Percentiles rank a stretch among this genome's conserved stretches.
These are phyloP conservation scores for Cochlearia excelsa DNA, from an alignment of 345 rosid species.

Conservation along the genomic window DNA sequence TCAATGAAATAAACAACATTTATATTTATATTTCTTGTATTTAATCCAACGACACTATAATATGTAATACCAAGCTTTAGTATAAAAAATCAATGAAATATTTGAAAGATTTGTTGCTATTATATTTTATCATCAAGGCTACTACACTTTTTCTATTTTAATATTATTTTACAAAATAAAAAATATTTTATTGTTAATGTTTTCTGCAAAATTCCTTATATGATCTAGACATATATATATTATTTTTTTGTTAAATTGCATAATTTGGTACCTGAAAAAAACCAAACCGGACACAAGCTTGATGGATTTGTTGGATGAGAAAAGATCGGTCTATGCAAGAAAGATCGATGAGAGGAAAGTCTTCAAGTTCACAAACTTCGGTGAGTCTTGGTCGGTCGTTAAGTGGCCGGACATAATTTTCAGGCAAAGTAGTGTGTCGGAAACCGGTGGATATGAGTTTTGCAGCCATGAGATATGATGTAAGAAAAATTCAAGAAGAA, in stretches of 20 bases:
- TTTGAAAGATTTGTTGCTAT: too few species aligned
- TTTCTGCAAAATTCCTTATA: background rate
- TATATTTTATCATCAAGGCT: too few species aligned
- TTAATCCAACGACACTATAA: too few species aligned
- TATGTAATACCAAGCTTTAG: too few species aligned
- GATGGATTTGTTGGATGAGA: conserved; percentile 41
- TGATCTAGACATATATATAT: background rate
- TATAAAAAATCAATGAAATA: too few species aligned
- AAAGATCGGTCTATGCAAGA: conserved; percentile 44
- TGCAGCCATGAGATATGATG: conserved; percentile 40
- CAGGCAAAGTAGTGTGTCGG: conserved; percentile 51
- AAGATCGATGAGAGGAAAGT: conserved; percentile 69
- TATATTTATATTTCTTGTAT: too few species aligned
- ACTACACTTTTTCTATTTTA: too few species aligned
- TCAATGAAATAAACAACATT: too few species aligned
- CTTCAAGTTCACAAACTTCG: conserved; percentile 48
- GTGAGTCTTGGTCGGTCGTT: conserved; percentile 65
- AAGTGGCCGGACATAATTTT: conserved; percentile 60
- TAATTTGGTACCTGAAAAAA: conserved; percentile 62
- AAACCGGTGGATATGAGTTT: conserved; percentile 62
- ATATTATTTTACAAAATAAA: too few species aligned
- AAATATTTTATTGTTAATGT: too few species aligned
- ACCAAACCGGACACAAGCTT: conserved; percentile 58
- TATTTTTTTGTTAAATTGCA: too few species aligned
- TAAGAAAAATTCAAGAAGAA: conserved; percentile 7